Base-by-base conservation (phyloP, 306 rosid genomes). In the Glycine tomentella region DNA sequence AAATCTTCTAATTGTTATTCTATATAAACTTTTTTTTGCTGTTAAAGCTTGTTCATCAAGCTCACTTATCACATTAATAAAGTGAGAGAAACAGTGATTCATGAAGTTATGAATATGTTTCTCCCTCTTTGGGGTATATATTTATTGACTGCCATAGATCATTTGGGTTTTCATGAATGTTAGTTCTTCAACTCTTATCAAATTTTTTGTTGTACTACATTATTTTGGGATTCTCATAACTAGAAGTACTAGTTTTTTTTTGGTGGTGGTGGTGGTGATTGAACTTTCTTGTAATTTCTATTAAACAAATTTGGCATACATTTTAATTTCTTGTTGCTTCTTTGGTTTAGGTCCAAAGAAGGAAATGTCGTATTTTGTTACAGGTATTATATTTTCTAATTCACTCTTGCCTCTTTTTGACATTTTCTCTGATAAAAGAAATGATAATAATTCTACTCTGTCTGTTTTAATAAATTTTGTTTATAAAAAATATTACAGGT, bases 301-400 rank as follows among this genome's bases (percentile, higher is more conserved):
- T 72, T 78, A 25, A 20, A 77, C 49, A 84, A 44, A 15, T 82
- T 58, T 75, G 69, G 4, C 34, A 6, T 45, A 7, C 51, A 20
- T 51, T 79, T 72, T 84, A 62, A 84, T 80, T 44, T 74, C 31
- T 81, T 64, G 56, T 80, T 84, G n/a, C 53, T 8, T 85, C 89
- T 25, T 75, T 80, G 82, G 65, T 85, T 76, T 94, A 95, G 99
- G 92, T 85, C 85, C 84, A 89, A 90, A 76, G 94, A 93, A 53
- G 94, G 97, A 84, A 87, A 78, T 77, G 94, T 95, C 68, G 64
- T 75, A 57, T 95, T 91, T 72, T 79, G 89, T 72, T 95, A 93
- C 84, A 90, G 98, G 86, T 84, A 79, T 33, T 52, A n/a, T 56
- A 44, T 75, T 44, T 78, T 77, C 49, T 34, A 36, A 15, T 57